Conservation (phyloP, 805 yeast species). For the Jamesozyma jinghongensis region DNA sequence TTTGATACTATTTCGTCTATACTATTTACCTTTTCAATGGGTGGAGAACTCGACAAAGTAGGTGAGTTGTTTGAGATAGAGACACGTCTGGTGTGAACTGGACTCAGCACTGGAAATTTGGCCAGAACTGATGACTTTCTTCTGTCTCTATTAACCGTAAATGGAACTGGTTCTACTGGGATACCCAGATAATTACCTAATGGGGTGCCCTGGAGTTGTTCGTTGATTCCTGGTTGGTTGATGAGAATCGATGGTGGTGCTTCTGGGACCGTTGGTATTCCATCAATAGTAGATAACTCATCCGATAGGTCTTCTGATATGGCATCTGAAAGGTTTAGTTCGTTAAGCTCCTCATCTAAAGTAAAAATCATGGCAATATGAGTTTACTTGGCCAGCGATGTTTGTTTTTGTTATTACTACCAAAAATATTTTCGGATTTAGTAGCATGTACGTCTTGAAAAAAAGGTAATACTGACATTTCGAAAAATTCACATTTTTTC, state of each 20-base stretch:
- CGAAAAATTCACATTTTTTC: too few species aligned
- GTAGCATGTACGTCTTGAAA: too few species aligned
- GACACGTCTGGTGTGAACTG: constrained; percentile 21
- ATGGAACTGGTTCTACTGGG: not conserved
- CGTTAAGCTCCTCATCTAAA: constrained; percentile 19
- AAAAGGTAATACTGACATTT: too few species aligned
- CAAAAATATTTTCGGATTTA: too few species aligned
- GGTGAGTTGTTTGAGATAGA: constrained; percentile 8
- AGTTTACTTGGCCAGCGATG: too few species aligned
- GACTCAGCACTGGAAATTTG: constrained; percentile 23
- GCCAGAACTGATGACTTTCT: constrained; percentile 26
- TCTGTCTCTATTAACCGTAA: constrained; percentile 8
- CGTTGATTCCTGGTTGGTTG: not conserved
- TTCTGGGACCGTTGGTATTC: not conserved
- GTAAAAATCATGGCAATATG: constrained; percentile 15
- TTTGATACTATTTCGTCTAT: not conserved
- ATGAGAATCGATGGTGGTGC: not conserved
- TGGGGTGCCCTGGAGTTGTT: not conserved
- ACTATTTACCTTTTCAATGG: not conserved
- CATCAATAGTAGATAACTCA: not conserved
- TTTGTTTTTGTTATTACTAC: too few species aligned
- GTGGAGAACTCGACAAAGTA: not conserved
- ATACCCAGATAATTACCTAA: too few species aligned
- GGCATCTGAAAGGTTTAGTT: not conserved
- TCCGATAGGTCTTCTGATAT: not conserved